A percentile compares a stretch with the other conserved stretches of the same genome.
phyloP scores from a whole-genome alignment of 352 stramenopile genomes.

The Phytophthora cactorum region DNA sequence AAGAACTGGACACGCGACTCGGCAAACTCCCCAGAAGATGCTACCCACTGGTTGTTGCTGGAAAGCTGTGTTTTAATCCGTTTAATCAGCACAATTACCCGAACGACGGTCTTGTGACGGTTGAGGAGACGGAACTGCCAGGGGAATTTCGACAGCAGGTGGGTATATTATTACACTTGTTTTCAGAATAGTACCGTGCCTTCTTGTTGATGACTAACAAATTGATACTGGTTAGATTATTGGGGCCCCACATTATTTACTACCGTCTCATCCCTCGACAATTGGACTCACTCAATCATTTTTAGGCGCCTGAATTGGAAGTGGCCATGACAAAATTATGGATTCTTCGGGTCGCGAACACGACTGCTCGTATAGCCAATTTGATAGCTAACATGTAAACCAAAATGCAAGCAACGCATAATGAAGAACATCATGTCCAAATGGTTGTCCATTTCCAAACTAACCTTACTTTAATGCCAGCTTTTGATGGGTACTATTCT shows the following conservation, averaged over 20 bases:
- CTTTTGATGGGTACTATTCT: no score
- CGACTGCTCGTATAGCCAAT: no score
- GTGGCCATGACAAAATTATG: no score
- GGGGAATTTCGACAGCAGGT: conserved; percentile 78
- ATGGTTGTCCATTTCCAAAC: no score
- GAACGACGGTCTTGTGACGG: conserved; percentile 69
- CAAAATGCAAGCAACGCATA: no score
- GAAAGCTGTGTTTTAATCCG: conserved; percentile 73
- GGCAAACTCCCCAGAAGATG: conserved; percentile 71
- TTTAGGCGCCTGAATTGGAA: conserved; percentile 38
- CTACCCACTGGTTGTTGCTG: conserved; percentile 67
- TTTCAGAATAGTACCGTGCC: background rate
- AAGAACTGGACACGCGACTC: conserved; percentile 57
- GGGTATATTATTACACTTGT: background rate
- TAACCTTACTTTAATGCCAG: no score
- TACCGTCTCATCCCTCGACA: conserved; percentile 60
- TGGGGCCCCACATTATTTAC: conserved; percentile 55
- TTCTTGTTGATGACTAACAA: background rate
- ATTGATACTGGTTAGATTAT: conserved; percentile 42
- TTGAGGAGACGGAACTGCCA: conserved; percentile 69
- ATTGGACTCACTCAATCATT: conserved; percentile 59
- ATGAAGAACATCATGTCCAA: no score
- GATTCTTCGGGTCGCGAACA: no score
- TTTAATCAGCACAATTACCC: conserved; percentile 81
- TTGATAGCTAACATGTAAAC: no score